These are phyloP conservation scores for Quercus phellos DNA, from an alignment of 331 rosid species.

Conservation along the genomic window DNA sequence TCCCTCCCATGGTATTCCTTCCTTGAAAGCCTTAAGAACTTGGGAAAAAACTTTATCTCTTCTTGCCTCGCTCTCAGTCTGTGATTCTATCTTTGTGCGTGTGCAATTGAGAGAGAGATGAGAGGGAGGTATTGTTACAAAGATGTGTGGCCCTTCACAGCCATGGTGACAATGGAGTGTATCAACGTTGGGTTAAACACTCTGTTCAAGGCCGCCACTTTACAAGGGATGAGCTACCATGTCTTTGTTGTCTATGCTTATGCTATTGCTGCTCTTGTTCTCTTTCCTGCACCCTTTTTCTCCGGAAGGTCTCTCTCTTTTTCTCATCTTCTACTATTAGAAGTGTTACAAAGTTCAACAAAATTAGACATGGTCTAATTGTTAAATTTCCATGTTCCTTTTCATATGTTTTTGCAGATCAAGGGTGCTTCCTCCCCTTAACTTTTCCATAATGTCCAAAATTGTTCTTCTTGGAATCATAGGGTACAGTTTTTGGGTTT, in stretches of 20 bases:
- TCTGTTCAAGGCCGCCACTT: conserved; percentile 82
- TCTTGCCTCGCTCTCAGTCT: neutral
- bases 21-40: neutral
- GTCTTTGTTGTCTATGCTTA: conserved; percentile 79
- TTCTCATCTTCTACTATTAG: neutral
- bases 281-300: conserved; percentile 60
- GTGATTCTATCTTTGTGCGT: neutral
- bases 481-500: conserved; percentile 37
- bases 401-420: conserved; percentile 36
- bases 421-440: conserved; percentile 64
- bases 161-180: conserved; percentile 61
- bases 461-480: conserved; percentile 61
- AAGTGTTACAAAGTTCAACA: neutral
- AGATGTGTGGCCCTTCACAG: conserved; percentile 53
- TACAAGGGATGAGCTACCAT: conserved; percentile 66
- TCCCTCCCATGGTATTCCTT: no score
- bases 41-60: neutral
- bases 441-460: conserved; percentile 46
- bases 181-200: conserved; percentile 61
- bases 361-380: neutral
- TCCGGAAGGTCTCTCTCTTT: conserved; percentile 36
- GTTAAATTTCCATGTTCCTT: conserved; percentile 1
- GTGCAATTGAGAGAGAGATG: conserved; percentile 20
- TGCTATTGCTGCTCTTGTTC: conserved; percentile 50
- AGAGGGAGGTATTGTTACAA: conserved; percentile 32